Percentiles rank a stretch among this genome's conserved stretches.
Conservation (phyloP, 176 grass and related monocot species). For the Musa beccarii region DNA sequence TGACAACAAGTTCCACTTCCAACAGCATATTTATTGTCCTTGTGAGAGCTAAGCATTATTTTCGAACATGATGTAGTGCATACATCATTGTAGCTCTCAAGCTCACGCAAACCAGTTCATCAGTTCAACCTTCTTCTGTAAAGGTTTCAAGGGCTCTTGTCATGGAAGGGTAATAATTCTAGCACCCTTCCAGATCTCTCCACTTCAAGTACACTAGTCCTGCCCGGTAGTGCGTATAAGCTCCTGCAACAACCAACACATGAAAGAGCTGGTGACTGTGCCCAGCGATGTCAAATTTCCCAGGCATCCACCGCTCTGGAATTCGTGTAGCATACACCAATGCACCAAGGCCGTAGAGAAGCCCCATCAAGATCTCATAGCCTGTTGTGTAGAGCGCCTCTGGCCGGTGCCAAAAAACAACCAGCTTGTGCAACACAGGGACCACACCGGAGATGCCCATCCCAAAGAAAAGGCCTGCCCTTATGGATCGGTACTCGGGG, state of each 20-base stretch:
- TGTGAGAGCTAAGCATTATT: no score
- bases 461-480: background rate
- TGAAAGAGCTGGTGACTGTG: constrained; percentile 8
- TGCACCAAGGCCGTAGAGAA: background rate
- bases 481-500: background rate
- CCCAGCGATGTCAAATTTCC: background rate
- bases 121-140: no score
- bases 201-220: background rate
- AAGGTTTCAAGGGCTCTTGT: no score
- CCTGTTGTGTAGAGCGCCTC: background rate
- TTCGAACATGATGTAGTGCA: no score
- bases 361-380: background rate
- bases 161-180: no score
- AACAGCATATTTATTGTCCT: no score
- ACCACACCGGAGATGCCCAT: background rate
- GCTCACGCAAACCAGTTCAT: no score
- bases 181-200: background rate
- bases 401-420: background rate
- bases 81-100: no score
- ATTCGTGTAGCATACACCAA: background rate
- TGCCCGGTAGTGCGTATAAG: background rate
- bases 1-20: no score
- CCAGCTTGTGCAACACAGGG: background rate
- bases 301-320: background rate
- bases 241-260: background rate